Evolutionary conservation across 169 alveolate genomes (phyloP), one percentile per base, ranked within the genome.

Genomic region (Plasmodium sp.): DNA sequence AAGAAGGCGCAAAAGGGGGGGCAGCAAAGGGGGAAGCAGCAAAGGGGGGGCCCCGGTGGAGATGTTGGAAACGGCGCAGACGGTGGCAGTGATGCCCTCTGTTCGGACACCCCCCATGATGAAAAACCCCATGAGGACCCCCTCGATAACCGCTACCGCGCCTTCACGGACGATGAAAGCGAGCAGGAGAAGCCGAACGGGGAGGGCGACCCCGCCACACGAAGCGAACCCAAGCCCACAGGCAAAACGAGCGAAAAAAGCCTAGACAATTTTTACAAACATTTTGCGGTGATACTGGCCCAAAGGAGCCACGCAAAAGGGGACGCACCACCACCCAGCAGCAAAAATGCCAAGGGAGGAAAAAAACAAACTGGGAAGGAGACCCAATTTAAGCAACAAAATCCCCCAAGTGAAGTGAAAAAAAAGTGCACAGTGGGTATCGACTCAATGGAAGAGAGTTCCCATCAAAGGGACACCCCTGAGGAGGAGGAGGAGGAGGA

Each of bases 231-330:
- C 27, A 86, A 75, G 81, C 9, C 31, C 0, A 74, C 75, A 43
- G 31, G 82, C 33, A 36, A 36, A 33, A 33, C 84, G 31, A 86
- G 33, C 27, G 86, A 75, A 77, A 86, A 56, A 34, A 16, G 48
- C 27, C 81, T 86, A 79, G 93, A 22, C 79, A 86, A 86, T 45
- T 86, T 86, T 75, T 86, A 86, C 71, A 86, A 77, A 36, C 93
- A 86, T 48, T 86, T 86, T 33, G 71, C 58, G 10, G 72, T 77
- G 45, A 75, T 86, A 75, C 22, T 86, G 2, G 45, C 80, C 14
- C 79, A 51, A 54, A 86, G 71, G 31, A 86, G 48, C 41, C 33
- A 27, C 43, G 9, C 31, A 33, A 84, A 48, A 74, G 22, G 62
- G 18, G 43, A 33, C 1, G 41, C 75, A 2, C 14, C 9, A 41